Base-by-base conservation (phyloP, 768 basidiomycete genomes). In the Phanerochaete carnosa region DNA sequence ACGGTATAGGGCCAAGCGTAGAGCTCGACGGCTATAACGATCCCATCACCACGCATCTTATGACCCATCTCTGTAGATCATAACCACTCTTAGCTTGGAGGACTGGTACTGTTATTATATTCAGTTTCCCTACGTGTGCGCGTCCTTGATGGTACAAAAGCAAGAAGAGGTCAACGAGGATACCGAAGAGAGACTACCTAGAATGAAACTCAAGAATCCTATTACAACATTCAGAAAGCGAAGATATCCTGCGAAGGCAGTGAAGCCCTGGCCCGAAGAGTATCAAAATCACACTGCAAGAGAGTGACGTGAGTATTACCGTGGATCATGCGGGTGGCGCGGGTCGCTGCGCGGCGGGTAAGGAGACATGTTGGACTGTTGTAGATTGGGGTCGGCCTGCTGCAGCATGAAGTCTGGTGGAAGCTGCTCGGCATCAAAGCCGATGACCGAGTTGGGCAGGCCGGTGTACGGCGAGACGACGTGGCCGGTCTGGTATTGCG, bases 1-100 rank as follows among this genome's bases (percentile, higher is more conserved):
- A n/a, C 68, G 66, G 19, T 88, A 76, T 74, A 77, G 86, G 15
- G 73, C 75, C 35, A 73, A 57, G 25, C 67, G 69, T 26, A 57
- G 57, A n/a, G 54, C 54, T 25, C 47, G 47, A 3, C 28, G 26
- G 47, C 23, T 25, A 29, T 49, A 25, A 49, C 8, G n/a, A n/a
- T n/a, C n/a, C 39, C 39, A 43, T 43, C 39, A 7, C 19, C 19
- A 43, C 19, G 39, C 6, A 43, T 19, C 19, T 9, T 19, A 43
- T 43, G 33, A 35, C 33, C 16, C 19, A 19, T 43, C 13, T 25
- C 3, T 29, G 9, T 49, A 49, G 3, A 25, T 25, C 26, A 49
- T 9, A 49, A 25, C 47, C 15, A 35, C 15, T 15, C 33, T 35
- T 35, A 35, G 7, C 7, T 7, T 35, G 15, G 33, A 35, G 33